Evolutionary conservation across 441 rosid genomes (phyloP).

Genomic region (Corymbia citriodora): DNA sequence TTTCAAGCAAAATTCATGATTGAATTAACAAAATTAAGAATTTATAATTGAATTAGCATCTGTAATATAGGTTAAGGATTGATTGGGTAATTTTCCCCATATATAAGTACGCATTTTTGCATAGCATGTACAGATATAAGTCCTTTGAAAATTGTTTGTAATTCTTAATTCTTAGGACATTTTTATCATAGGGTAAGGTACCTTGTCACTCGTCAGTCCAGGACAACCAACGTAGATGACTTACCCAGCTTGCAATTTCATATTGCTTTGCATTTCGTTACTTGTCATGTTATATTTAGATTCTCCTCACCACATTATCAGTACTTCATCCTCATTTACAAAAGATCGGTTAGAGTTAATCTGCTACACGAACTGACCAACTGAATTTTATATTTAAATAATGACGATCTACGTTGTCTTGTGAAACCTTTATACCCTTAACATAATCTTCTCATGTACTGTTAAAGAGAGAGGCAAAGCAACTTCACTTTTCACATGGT

Average conservation of each 20-base stretch:
- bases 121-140: neutral
- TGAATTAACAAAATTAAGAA: neutral
- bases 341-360: neutral
- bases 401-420: neutral
- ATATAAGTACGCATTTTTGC: neutral
- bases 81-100: neutral
- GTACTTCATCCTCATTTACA: neutral
- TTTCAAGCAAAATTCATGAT: rapidly evolving
- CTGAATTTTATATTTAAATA: neutral
- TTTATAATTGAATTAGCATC: neutral
- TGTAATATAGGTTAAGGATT: neutral
- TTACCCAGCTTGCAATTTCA: neutral
- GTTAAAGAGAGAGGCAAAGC: neutral
- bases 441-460: neutral
- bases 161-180: neutral
- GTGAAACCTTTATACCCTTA: neutral
- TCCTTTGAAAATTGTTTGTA: neutral
- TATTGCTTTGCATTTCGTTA: neutral
- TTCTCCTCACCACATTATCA: neutral
- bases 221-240: neutral
- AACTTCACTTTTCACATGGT: neutral
- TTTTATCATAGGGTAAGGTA: neutral
- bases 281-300: neutral
- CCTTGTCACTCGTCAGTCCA: neutral
- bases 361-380: neutral